Conservation (phyloP, 129 eudicot genomes). For the Centrapalus pauciflorus region DNA sequence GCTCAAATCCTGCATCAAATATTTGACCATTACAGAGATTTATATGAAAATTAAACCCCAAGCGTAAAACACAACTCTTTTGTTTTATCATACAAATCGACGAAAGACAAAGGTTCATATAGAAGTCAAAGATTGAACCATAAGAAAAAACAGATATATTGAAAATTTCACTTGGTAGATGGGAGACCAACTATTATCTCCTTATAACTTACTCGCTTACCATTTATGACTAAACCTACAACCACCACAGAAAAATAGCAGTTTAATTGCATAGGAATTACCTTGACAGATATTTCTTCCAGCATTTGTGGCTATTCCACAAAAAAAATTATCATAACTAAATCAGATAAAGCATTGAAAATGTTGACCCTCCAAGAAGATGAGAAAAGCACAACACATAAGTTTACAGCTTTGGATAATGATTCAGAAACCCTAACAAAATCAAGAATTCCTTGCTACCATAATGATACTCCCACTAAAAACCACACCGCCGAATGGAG, state of each 20-base stretch:
- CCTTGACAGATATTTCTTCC: not conserved
- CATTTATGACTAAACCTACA: not conserved
- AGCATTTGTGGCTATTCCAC: no score
- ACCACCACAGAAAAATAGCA: not conserved
- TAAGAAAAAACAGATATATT: not conserved
- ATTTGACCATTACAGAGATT: not conserved
- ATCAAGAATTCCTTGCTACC: no score
- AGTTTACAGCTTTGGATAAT: no score
- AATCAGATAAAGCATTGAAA: no score
- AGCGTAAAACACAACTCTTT: not conserved
- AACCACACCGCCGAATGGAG: no score
- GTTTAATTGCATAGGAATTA: not conserved
- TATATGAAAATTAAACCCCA: not conserved
- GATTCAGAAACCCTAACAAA: no score
- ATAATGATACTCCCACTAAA: no score
- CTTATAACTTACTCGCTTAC: no score
- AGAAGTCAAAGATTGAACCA: not conserved
- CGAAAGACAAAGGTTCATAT: not conserved
- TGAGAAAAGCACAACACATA: no score
- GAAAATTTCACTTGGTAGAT: not conserved
- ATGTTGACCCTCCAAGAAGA: no score
- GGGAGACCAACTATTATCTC: not conserved
- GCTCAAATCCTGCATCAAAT: conserved; percentile 67
- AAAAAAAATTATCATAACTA: no score
- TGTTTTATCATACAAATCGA: not conserved